These are phyloP conservation scores for Stenogyne calaminthoides DNA, from an alignment of 305 asterid species.

Conservation along the genomic window DNA sequence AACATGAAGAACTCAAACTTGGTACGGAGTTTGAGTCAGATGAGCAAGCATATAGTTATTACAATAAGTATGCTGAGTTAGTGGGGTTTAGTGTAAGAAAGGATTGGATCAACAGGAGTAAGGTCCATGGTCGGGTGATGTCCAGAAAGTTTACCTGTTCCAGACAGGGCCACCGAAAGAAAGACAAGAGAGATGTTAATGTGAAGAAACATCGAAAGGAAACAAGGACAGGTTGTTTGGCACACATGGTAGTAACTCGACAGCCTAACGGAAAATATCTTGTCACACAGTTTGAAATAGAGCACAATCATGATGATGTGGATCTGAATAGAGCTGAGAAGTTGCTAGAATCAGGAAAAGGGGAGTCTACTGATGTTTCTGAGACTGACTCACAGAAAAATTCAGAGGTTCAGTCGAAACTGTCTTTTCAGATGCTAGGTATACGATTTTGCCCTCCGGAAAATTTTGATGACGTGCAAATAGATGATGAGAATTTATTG, in stretches of 20 bases:
- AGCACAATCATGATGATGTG: constrained; percentile 63
- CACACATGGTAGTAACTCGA: constrained; percentile 63
- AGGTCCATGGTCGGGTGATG: constrained; percentile 68
- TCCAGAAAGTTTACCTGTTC: constrained; percentile 68
- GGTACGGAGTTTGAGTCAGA: constrained; percentile 59
- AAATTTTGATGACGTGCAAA: constrained; percentile 43
- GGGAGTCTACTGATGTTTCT: constrained; percentile 42
- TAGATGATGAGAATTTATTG: constrained; percentile 42
- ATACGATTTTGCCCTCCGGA: constrained; percentile 56
- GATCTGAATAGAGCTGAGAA: constrained; percentile 42
- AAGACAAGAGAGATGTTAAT: constrained; percentile 58
- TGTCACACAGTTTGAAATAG: constrained; percentile 51
- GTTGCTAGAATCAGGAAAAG: constrained; percentile 44
- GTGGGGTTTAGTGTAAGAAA: constrained; percentile 61
- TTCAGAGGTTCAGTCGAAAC: constrained; percentile 43
- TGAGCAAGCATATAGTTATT: constrained; percentile 55
- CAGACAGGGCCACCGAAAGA: constrained; percentile 62
- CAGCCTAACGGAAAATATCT: constrained; percentile 55
- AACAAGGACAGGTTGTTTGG: constrained; percentile 68
- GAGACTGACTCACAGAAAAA: constrained; percentile 49
- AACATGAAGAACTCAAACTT: constrained; percentile 42
- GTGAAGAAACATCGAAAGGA: constrained; percentile 68
- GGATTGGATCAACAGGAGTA: constrained; percentile 74
- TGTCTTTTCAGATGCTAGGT: constrained; percentile 55
- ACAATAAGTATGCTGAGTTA: constrained; percentile 57